phyloP scores from a whole-genome alignment of 768 basidiomycete species.

The Omphalotus guepiniiformis region DNA sequence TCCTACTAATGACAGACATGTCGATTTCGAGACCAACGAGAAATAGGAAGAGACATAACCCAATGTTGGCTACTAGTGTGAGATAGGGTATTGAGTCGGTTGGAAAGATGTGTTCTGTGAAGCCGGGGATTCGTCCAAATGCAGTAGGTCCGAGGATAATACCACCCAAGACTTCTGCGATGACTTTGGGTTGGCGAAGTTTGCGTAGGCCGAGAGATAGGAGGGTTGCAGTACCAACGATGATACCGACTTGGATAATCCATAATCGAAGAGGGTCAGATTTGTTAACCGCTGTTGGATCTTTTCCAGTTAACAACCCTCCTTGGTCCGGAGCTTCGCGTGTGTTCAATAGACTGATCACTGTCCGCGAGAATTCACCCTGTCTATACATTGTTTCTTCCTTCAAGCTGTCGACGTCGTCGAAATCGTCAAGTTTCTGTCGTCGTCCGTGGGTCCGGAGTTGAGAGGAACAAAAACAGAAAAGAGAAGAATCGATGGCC shows the following conservation, averaged over 20 bases:
- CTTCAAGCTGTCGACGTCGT: too few relatives aligned
- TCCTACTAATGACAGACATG: conserved; percentile 67
- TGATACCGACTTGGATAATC: conserved; percentile 81
- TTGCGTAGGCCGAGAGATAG: conserved; percentile 70
- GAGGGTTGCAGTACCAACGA: conserved; percentile 74
- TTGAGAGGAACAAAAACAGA: too few relatives aligned
- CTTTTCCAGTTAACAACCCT: conserved; percentile 69
- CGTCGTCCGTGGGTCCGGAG: too few relatives aligned
- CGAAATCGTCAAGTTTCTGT: too few relatives aligned
- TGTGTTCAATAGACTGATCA: not conserved
- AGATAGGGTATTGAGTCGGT: conserved; percentile 66
- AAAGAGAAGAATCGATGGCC: too few relatives aligned
- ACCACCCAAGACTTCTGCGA: conserved; percentile 63
- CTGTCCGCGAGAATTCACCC: not conserved
- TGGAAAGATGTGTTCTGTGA: conserved; percentile 85
- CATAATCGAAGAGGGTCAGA: conserved; percentile 71
- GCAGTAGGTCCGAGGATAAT: conserved; percentile 74
- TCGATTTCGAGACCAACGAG: conserved; percentile 94
- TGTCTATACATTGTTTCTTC: too few relatives aligned
- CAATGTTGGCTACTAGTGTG: conserved; percentile 85
- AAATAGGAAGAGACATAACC: conserved; percentile 85
- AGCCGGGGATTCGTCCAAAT: conserved; percentile 79
- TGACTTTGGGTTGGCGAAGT: conserved; percentile 69
- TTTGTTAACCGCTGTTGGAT: conserved; percentile 63
- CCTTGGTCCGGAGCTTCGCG: conserved; percentile 40